Conservation (phyloP, 148 eudicot genomes). For the Vaccinium macrocarpon region DNA sequence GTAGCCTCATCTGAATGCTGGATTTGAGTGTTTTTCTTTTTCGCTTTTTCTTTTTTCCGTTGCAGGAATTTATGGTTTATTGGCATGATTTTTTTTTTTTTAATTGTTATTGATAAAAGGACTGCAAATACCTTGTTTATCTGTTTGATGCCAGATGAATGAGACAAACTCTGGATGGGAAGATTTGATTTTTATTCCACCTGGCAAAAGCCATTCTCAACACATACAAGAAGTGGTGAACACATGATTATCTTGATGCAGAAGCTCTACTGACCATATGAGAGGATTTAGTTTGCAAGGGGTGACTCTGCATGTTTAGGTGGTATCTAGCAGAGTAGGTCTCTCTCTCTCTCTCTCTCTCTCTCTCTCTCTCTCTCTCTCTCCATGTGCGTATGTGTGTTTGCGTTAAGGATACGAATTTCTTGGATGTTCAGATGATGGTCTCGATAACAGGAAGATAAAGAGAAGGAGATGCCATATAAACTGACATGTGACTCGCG, state of each 20-base stretch:
- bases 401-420: neutral
- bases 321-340: conserved; percentile 11
- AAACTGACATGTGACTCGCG: conserved; percentile 4
- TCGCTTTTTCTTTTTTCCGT: neutral
- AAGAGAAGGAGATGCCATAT: conserved; percentile 11
- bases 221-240: conserved; percentile 76
- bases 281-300: conserved; percentile 9
- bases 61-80: neutral
- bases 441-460: neutral
- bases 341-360: conserved; percentile 6
- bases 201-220: conserved; percentile 88
- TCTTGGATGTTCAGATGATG: conserved; percentile 12
- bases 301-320: neutral
- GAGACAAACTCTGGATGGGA: conserved; percentile 91
- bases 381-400: neutral
- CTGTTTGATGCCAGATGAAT: conserved; percentile 49
- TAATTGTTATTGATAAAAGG: neutral
- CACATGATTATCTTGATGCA: conserved; percentile 35
- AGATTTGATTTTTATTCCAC: conserved; percentile 87
- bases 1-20: conserved; percentile 31
- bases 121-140: neutral
- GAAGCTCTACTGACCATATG: conserved; percentile 4
- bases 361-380: neutral
- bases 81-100: neutral
- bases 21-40: neutral